A percentile compares a stretch with the other conserved stretches of the same genome.
phyloP scores from a whole-genome alignment of 352 stramenopile genomes.

The Phytophthora podocarpi region DNA sequence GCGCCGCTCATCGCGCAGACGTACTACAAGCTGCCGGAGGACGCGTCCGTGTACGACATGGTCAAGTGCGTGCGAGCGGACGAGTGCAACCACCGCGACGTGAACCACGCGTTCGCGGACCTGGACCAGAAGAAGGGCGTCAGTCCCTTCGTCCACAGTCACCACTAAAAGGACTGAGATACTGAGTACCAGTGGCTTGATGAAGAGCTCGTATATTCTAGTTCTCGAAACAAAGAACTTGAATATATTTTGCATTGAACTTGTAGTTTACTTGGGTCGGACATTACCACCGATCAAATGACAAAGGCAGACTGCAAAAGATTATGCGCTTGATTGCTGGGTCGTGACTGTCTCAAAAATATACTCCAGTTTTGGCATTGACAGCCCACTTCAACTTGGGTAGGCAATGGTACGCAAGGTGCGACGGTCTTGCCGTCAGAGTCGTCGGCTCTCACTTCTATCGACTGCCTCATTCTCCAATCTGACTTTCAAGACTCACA shows the following conservation, averaged over 20 bases:
- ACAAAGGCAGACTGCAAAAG: too few species aligned
- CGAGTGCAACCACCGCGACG: conserved; percentile 88
- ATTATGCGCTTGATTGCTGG: too few species aligned
- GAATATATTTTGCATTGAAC: too few species aligned
- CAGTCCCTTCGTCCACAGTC: conserved; percentile 41
- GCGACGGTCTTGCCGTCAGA: too few species aligned
- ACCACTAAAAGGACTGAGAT: conserved; percentile 20
- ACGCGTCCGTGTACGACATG: conserved; percentile 83
- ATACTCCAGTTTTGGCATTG: too few species aligned
- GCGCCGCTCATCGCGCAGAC: conserved; percentile 79
- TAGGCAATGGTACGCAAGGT: conserved; percentile 5
- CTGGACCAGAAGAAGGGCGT: conserved; percentile 61
- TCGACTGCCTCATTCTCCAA: conserved; percentile 6
- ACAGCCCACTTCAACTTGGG: too few species aligned
- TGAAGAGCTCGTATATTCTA: too few species aligned
- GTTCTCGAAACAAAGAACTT: too few species aligned
- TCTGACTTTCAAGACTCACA: conserved; percentile 2
- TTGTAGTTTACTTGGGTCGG: too few species aligned
- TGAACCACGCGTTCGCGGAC: conserved; percentile 84
- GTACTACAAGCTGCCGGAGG: conserved; percentile 88
- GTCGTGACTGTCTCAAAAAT: too few species aligned
- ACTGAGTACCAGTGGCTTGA: too few species aligned
- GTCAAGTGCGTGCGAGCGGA: conserved; percentile 89
- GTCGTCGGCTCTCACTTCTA: not conserved
- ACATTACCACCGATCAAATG: too few species aligned